phyloP scores from a whole-genome alignment of 2,329 filamentous ascomycete genomes.

The Sporothrix humicola region DNA sequence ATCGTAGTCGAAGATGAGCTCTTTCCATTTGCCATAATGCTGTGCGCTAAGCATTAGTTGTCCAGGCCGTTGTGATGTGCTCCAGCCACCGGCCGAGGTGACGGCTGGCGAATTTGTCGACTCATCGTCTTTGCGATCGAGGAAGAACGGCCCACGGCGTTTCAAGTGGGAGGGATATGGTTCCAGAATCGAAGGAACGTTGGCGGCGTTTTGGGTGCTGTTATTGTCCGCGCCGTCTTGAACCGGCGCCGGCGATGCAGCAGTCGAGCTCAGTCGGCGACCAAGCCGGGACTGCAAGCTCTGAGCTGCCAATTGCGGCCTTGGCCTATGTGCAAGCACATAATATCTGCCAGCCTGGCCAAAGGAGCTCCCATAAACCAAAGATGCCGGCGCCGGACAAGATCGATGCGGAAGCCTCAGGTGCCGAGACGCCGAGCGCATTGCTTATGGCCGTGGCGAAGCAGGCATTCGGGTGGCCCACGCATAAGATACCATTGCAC shows the following conservation, averaged over 20 bases:
- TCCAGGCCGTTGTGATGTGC: background rate
- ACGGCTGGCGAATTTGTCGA: background rate
- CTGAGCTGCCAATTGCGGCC: background rate
- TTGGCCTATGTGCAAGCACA: background rate
- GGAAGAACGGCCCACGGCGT: conserved; percentile 32
- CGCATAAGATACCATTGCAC: conserved; percentile 34
- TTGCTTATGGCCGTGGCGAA: conserved; percentile 35
- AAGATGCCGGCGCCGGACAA: conserved; percentile 12
- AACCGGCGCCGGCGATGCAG: background rate
- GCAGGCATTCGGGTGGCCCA: conserved; percentile 25
- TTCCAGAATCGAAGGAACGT: background rate
- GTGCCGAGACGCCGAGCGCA: conserved; percentile 36
- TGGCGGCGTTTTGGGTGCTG: background rate
- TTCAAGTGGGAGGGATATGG: conserved; percentile 33
- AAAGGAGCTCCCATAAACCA: background rate
- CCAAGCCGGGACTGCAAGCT: background rate
- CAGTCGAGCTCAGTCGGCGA: background rate
- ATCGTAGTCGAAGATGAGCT: conserved; percentile 40
- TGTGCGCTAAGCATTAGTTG: conserved; percentile 33
- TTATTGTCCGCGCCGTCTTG: background rate
- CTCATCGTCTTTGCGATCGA: background rate
- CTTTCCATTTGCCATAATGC: conserved; percentile 42
- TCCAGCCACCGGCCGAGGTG: background rate
- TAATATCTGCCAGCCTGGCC: background rate
- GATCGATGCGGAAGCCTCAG: conserved; percentile 31